A percentile compares a stretch with the other conserved stretches of the same genome.
These are phyloP conservation scores for Exophiala aquamarina DNA, from an alignment of 2,329 filamentous ascomycete genomes.

Conservation along the genomic window DNA sequence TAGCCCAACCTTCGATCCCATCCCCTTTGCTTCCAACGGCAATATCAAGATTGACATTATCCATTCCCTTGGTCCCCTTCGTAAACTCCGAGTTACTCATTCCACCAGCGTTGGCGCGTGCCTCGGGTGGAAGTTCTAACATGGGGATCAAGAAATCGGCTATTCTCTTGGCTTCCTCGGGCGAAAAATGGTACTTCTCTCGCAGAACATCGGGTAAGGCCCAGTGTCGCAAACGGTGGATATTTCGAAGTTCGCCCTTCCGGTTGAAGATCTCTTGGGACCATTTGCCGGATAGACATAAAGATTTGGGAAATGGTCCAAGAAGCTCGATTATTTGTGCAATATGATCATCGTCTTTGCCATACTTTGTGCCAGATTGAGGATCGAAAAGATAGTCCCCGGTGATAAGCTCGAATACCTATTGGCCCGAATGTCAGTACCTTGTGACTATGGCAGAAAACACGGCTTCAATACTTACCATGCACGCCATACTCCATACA, in stretches of 20 bases:
- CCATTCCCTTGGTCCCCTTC: conserved; percentile 85
- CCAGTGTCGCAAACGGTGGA: conserved; percentile 95
- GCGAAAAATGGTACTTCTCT: conserved; percentile 94
- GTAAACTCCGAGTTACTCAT: conserved; percentile 87
- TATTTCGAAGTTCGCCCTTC: conserved; percentile 94
- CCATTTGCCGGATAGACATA: conserved; percentile 94
- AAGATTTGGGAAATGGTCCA: conserved; percentile 85
- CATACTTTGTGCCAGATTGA: conserved; percentile 97
- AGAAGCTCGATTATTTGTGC: conserved; percentile 98
- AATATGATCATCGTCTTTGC: conserved; percentile 98
- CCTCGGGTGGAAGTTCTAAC: conserved; percentile 84
- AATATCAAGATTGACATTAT: conserved; percentile 71
- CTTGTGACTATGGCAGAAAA: neutral
- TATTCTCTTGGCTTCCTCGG: conserved; percentile 76
- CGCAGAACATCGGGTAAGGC: conserved; percentile 86
- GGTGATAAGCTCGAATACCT: conserved; percentile 97
- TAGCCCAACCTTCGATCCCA: conserved; percentile 91
- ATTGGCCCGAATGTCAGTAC: conserved; percentile 3
- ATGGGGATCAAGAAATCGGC: conserved; percentile 84
- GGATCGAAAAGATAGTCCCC: conserved; percentile 98
- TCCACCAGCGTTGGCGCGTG: conserved; percentile 89
- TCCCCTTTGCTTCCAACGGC: conserved; percentile 81
- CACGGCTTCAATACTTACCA: conserved; percentile 63
- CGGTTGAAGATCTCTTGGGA: conserved; percentile 98
- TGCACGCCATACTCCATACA: conserved; percentile 99